These are phyloP conservation scores for Hura crepitans DNA, from an alignment of 441 rosid genomes.

Conservation along the genomic window DNA sequence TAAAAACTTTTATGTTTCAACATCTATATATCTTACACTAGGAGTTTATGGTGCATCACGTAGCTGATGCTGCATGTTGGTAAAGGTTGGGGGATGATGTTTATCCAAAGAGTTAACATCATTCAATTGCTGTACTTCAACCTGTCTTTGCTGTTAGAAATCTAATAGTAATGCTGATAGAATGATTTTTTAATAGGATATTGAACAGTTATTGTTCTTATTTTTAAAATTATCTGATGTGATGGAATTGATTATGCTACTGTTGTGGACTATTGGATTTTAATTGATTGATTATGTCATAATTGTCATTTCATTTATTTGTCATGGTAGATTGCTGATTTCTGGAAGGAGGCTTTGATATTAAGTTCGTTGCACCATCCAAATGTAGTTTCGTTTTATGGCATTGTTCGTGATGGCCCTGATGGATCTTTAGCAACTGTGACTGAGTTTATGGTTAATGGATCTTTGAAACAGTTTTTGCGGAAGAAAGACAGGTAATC, in stretches of 20 bases:
- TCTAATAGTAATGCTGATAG: background rate
- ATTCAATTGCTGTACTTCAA: background rate
- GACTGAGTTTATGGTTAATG: conserved; percentile 95
- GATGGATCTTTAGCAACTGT: conserved; percentile 95
- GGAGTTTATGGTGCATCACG: background rate
- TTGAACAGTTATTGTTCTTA: conserved; percentile 1
- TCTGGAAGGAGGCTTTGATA: conserved; percentile 94
- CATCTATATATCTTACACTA: background rate
- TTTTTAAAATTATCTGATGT: conserved; percentile 6
- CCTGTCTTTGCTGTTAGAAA: background rate
- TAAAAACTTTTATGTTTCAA: background rate
- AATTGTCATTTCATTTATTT: conserved; percentile 19
- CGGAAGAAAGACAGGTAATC: conserved; percentile 92
- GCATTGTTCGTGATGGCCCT: conserved; percentile 98
- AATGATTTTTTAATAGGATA: background rate
- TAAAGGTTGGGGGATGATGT: background rate
- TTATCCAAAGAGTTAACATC: background rate
- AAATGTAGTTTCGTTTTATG: conserved; percentile 95
- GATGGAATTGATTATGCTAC: conserved; percentile 15
- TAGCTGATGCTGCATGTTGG: background rate
- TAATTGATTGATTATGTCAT: conserved; percentile 12
- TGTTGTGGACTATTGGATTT: too few species aligned
- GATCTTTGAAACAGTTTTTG: conserved; percentile 96
- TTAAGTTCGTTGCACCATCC: conserved; percentile 98
- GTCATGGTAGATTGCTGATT: conserved; percentile 78